Evolutionary conservation across 441 rosid genomes (phyloP), one percentile per base, ranked within the genome.

Genomic region (Erodium moschatum): DNA sequence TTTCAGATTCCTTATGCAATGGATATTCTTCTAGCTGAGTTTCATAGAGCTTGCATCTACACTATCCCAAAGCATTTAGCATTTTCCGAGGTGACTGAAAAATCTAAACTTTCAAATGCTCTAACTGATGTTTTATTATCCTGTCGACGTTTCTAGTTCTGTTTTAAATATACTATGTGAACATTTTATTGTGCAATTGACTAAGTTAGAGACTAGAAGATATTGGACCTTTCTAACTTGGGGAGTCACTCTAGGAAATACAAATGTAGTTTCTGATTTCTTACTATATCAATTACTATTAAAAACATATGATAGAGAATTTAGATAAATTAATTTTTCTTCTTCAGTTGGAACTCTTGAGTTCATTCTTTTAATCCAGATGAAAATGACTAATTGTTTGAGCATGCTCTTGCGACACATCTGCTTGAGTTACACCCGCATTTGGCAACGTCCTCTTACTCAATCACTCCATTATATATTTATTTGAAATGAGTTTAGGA

Each of bases 1-100:
- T 64, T 76, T 66, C 85, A 92, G 98, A 79, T 85, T 70, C 96
- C 95, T 73, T 76, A 81, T 19, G 80, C 79, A 40, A 85, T 86
- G 90, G 96, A 92, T 83, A 72, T 92, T 77, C 74, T 90, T 77
- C 91, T 90, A 66, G 92, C 97, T 6, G 96, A 90, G 70, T 78
- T 92, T 63, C 92, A 92, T 79, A 82, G 71, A 79, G 94, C 86
- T 67, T 93, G 97, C 75, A 85, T 84, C 74, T 90, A 87, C 80
- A 87, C 92, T 7, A 85, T 93, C 71, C 98, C 97, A 38, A 93
- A 85, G 77, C 88, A 89, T 76, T 68, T 84, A 68, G 66, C 62
- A 6, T 83, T 82, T 80, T 78, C 83, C 13, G 76, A 90, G 92
- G 98, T 90, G 69, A 71, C 13, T 31, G 13, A 16, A 63, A 24